phyloP scores from a whole-genome alignment of 164 flowering plant genomes.

The Piper longum region DNA sequence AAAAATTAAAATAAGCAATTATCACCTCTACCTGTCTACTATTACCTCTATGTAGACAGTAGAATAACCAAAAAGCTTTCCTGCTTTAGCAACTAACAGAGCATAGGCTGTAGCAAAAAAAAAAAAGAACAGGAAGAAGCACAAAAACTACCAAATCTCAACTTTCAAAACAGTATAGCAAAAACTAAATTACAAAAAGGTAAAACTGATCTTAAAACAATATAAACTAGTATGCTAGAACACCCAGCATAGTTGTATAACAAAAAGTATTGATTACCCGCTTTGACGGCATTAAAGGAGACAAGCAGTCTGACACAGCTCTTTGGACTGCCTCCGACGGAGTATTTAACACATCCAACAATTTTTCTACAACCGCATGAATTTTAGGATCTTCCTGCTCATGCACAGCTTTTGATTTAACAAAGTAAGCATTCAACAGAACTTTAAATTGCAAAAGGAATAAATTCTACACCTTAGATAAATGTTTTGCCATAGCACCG shows the following conservation, averaged over 20 bases:
- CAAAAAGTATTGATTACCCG: conserved; percentile 24
- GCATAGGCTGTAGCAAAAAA: no score
- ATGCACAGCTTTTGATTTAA: conserved; percentile 4
- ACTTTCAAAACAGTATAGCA: no score
- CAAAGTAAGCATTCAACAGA: background rate
- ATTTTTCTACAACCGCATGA: conserved; percentile 79
- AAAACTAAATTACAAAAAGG: no score
- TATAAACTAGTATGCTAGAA: no score
- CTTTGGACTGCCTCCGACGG: conserved; percentile 99
- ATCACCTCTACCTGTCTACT: background rate
- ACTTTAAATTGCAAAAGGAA: background rate
- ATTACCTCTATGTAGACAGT: no score
- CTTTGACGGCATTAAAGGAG: conserved; percentile 86
- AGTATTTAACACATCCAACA: conserved; percentile 89
- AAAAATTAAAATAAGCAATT: background rate
- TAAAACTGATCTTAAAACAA: background rate
- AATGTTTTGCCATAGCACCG: conserved; percentile 92
- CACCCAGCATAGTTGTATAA: background rate
- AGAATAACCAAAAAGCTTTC: no score
- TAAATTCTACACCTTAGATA: conserved; percentile 44
- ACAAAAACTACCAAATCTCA: no score
- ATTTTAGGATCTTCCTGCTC: conserved; percentile 92
- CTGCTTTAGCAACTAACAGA: no score
- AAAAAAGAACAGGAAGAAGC: no score
- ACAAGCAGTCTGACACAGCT: conserved; percentile 83